Base-by-base conservation (phyloP, 2,329 filamentous ascomycete species). In the Phyllosticta citribraziliensis region DNA sequence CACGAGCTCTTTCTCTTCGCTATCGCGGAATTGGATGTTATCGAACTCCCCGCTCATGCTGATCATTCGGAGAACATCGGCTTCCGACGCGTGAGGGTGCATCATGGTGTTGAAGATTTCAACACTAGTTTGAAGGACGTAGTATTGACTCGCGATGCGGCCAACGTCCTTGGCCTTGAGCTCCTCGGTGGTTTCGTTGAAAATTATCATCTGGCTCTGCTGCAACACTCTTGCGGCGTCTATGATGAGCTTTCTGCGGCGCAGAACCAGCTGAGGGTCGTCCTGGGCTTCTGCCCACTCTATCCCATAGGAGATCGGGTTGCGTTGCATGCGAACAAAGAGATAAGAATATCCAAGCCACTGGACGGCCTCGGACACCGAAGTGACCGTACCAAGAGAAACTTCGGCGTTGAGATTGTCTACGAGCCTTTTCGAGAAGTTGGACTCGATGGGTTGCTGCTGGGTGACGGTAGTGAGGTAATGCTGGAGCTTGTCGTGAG, bases 301-400 rank as follows among this genome's bases (percentile, higher is more conserved):
- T 56, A 99, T 97, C 2, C 93, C 94, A 69, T 99, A 99, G 1
- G 88, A 87, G 70, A 93, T 84, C 3, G 92, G 93, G 66, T 94
- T 96, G 63, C 89, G 85, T 71, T 89, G 86, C 94, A 99, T 99
- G 50, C 94, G 88, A 50, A 99, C 93, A 72, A 96, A 99, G 0
- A 99, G 80, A 70, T 97, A 99, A 0, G 93, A 97, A 72, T 99
- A 99, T 14, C 95, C 93, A 33, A 99, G 87, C 94, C 94, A 99
- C 66, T 95, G 90, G 1, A 97, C 92, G 0, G 90, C 94, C 76
- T 99, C 95, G 2, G 87, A 80, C 1, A 99, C 88, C 0, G 93
- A 96, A 0, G 93, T 97, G 19, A 99, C 95, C 0, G 95, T 99
- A 0, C 94, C 94, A 9, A 99, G 76, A 0, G 91, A 84, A 65